Evolutionary conservation across 1,284 basidiomycete species (phyloP).

Genomic region (Rhodotorula sp.): DNA sequence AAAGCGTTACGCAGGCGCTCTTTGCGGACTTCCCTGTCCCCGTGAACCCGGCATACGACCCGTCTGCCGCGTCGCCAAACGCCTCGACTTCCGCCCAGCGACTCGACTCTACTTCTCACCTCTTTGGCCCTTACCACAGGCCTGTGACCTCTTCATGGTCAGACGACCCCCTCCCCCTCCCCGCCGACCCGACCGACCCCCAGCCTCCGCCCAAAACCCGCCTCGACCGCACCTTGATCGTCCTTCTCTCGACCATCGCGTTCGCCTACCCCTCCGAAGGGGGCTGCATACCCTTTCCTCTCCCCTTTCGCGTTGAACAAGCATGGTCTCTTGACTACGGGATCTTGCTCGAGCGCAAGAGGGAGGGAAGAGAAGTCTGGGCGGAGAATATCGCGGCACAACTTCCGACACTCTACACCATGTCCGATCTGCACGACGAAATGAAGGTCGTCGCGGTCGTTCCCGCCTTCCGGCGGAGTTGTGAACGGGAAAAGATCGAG

Average conservation of each 20-base stretch:
- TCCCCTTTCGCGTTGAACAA: constrained; percentile 24
- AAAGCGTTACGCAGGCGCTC: constrained; percentile 27
- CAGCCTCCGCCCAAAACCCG: not conserved
- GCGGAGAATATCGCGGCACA: constrained; percentile 47
- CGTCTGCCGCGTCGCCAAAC: not conserved
- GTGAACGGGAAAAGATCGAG: not conserved
- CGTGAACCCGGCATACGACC: not conserved
- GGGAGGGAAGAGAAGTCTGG: not conserved
- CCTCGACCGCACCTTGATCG: constrained; percentile 12
- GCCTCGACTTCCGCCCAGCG: constrained; percentile 1
- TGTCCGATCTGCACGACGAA: constrained; percentile 76
- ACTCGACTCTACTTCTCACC: not conserved
- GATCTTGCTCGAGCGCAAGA: constrained; percentile 27
- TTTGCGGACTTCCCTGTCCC: constrained; percentile 26
- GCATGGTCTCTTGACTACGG: constrained; percentile 28
- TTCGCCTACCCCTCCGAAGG: constrained; percentile 24
- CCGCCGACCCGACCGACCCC: constrained; percentile 11
- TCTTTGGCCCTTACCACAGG: constrained; percentile 10
- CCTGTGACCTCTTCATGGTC: constrained; percentile 6
- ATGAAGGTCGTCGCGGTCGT: constrained; percentile 51
- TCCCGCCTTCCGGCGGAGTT: not conserved
- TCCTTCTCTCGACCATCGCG: constrained; percentile 29
- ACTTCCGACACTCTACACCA: constrained; percentile 66
- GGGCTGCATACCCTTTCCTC: constrained; percentile 19
- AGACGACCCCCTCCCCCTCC: constrained; percentile 32